Percentiles rank a stretch among this genome's conserved stretches.
phyloP scores from a whole-genome alignment of 1,139 yeast species.

The Lodderomyces beijingensis region DNA sequence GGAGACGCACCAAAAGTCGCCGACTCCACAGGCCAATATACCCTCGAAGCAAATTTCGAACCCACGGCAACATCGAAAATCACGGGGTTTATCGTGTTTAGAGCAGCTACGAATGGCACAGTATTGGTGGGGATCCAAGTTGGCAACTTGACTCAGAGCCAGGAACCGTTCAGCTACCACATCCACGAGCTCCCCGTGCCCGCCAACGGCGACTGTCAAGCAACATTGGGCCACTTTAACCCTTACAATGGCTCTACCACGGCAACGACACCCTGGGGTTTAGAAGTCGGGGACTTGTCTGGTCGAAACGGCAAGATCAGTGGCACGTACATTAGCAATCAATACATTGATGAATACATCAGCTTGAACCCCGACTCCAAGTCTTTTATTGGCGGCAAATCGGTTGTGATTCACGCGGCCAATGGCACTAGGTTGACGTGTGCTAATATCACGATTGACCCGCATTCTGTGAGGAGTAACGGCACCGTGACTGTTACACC shows the following conservation, averaged over 20 bases:
- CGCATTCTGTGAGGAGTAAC: no score
- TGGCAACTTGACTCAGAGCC: slow-evolving; percentile 28
- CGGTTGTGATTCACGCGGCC: slow-evolving; percentile 35
- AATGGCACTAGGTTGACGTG: slow-evolving; percentile 36
- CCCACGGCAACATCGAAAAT: slow-evolving; percentile 8
- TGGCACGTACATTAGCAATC: slow-evolving; percentile 18
- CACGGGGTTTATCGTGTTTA: slow-evolving; percentile 28
- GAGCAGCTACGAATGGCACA: slow-evolving; percentile 28
- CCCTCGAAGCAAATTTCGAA: slow-evolving; percentile 16
- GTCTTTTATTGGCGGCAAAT: slow-evolving; percentile 35
- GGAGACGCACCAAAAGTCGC: slow-evolving; percentile 17
- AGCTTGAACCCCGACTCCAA: slow-evolving; percentile 33
- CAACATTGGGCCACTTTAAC: slow-evolving; percentile 34
- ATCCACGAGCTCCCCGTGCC: slow-evolving; percentile 39
- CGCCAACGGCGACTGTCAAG: slow-evolving; percentile 36
- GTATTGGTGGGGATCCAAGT: slow-evolving; percentile 31
- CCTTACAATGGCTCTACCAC: slow-evolving; percentile 33
- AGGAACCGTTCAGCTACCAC: slow-evolving; percentile 43
- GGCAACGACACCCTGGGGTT: slow-evolving; percentile 22
- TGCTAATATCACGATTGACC: no score
- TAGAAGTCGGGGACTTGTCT: slow-evolving; percentile 40
- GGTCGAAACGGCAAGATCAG: slow-evolving; percentile 37
- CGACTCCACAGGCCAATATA: slow-evolving; percentile 16
- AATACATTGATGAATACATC: slow-evolving; percentile 33
- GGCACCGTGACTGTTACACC: no score